phyloP scores from a whole-genome alignment of 2,329 filamentous ascomycete genomes.

The Tolypocladium ovalisporum region DNA sequence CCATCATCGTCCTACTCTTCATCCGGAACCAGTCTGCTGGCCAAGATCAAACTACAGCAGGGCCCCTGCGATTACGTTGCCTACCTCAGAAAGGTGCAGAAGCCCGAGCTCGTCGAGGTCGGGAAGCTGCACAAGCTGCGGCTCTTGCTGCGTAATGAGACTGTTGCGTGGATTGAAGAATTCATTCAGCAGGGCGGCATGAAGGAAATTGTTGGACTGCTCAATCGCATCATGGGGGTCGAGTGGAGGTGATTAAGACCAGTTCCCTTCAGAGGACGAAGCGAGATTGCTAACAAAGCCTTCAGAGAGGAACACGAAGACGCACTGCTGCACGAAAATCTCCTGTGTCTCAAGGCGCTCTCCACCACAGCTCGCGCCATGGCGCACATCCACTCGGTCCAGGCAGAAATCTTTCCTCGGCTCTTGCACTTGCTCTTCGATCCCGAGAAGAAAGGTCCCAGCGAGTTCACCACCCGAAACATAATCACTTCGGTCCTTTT shows the following conservation, averaged over 20 bases:
- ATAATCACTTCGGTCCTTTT: constrained; percentile 86
- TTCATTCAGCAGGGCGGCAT: constrained; percentile 88
- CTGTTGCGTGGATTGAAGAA: constrained; percentile 86
- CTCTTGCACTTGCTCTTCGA: constrained; percentile 86
- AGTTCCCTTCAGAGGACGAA: background rate
- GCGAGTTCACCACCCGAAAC: constrained; percentile 87
- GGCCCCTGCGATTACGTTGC: constrained; percentile 75
- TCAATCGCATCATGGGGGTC: constrained; percentile 87
- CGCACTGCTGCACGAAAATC: constrained; percentile 77
- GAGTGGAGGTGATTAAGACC: constrained; percentile 66
- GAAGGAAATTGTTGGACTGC: constrained; percentile 75
- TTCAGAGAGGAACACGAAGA: constrained; percentile 89
- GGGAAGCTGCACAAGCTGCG: constrained; percentile 90
- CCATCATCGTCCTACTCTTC: constrained; percentile 40
- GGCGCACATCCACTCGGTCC: constrained; percentile 69
- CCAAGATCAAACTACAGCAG: constrained; percentile 63
- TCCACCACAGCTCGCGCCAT: constrained; percentile 85
- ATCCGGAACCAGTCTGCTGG: constrained; percentile 46
- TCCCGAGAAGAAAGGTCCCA: constrained; percentile 95
- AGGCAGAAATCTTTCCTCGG: constrained; percentile 72
- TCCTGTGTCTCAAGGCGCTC: constrained; percentile 87
- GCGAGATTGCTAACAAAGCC: constrained; percentile 6
- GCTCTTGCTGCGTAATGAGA: constrained; percentile 83
- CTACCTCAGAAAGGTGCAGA: constrained; percentile 71
- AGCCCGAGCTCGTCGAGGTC: constrained; percentile 80